phyloP scores from a whole-genome alignment of 2,329 filamentous ascomycete species.

The Penicillium aurantiogriseum region DNA sequence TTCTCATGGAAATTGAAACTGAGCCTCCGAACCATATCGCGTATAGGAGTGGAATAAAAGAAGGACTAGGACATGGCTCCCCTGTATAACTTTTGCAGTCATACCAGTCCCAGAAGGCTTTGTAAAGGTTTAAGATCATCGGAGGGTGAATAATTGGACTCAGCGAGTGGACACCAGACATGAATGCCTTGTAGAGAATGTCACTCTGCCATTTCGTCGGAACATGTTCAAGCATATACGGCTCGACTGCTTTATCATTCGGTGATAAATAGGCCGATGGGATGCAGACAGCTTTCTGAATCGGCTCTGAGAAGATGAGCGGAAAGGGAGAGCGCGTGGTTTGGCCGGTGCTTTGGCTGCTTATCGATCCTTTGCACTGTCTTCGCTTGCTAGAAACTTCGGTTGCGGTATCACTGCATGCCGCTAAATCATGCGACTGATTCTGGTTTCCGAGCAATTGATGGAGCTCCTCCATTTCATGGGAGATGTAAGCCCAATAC shows the following conservation, averaged over 20 bases:
- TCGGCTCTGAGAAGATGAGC: constrained; percentile 16
- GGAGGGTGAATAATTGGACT: constrained; percentile 47
- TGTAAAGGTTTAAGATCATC: constrained; percentile 42
- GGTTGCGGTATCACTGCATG: background rate
- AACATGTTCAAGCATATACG: constrained; percentile 44
- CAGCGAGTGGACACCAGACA: constrained; percentile 48
- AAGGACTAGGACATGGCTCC: constrained; percentile 39
- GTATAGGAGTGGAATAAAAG: constrained; percentile 46
- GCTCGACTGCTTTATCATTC: constrained; percentile 35
- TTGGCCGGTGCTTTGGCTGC: constrained; percentile 1
- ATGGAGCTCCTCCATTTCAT: constrained; percentile 47
- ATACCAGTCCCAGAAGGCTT: constrained; percentile 49
- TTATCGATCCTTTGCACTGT: constrained; percentile 24
- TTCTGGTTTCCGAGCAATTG: constrained; percentile 44
- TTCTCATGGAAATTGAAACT: constrained; percentile 44
- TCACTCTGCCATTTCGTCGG: constrained; percentile 48
- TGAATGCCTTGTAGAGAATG: constrained; percentile 48
- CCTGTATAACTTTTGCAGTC: constrained; percentile 38
- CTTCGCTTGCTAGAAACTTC: constrained; percentile 14
- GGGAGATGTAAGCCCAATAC: constrained; percentile 48
- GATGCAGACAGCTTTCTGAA: constrained; percentile 40
- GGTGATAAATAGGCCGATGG: constrained; percentile 37
- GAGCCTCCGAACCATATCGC: constrained; percentile 51
- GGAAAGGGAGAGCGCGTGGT: background rate
- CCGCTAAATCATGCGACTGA: constrained; percentile 32